A percentile compares a stretch with the other conserved stretches of the same genome.
Conservation (phyloP, 164 flowering plant genomes). For the Santalum album region DNA sequence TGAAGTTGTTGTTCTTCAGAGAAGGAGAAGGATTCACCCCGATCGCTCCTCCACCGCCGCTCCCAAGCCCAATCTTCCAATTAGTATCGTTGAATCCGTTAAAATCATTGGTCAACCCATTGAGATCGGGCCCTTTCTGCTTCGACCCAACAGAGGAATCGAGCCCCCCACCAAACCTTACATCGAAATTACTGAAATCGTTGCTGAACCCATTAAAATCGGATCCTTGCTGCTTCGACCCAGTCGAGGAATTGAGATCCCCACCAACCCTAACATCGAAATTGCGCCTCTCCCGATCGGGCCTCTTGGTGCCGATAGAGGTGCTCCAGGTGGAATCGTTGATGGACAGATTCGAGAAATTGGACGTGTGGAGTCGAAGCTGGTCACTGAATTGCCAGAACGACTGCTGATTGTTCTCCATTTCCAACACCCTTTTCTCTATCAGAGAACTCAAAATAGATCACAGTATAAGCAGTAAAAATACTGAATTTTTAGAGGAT, state of each 20-base stretch:
- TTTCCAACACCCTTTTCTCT: constrained; percentile 7
- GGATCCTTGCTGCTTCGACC: constrained; percentile 5
- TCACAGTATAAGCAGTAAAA: background rate
- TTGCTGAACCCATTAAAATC: constrained; percentile 24
- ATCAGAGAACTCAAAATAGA: background rate
- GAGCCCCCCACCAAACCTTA: background rate
- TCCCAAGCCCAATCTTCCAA: constrained; percentile 12
- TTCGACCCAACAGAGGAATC: background rate
- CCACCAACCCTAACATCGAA: constrained; percentile 61
- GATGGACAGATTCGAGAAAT: constrained; percentile 50
- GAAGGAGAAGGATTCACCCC: too few species aligned
- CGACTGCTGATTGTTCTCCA: constrained; percentile 33
- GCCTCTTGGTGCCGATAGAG: constrained; percentile 30
- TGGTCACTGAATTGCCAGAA: constrained; percentile 92
- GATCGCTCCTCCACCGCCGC: background rate
- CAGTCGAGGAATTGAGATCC: constrained; percentile 12
- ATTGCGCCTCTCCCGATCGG: constrained; percentile 53
- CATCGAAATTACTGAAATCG: constrained; percentile 7
- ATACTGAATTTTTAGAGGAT: background rate
- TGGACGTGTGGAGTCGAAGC: constrained; percentile 48
- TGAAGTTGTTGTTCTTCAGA: background rate
- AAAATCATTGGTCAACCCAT: too few species aligned
- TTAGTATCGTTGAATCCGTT: too few species aligned
- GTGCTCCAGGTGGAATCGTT: constrained; percentile 78
- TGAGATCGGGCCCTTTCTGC: too few species aligned